Conservation (phyloP, 805 yeast species). For the Schwanniomyces vanrijiae region DNA sequence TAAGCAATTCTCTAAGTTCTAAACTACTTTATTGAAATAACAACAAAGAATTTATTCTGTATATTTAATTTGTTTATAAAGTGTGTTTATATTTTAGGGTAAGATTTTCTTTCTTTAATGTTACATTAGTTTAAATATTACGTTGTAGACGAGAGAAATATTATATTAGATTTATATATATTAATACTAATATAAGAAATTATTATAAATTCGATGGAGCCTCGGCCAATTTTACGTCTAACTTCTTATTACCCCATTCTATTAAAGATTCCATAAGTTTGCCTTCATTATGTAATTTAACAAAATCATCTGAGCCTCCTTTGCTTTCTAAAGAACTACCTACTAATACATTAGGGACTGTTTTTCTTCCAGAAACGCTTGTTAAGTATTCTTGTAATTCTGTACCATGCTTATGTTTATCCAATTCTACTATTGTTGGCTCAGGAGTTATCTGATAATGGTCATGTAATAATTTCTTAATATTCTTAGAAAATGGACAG, state of each 20-base stretch:
- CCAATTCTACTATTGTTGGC: slow-evolving; percentile 77
- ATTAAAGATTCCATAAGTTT: slow-evolving; percentile 50
- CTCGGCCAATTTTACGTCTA: slow-evolving; percentile 49
- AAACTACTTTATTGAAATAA: slow-evolving; percentile 22
- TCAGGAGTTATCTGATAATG: slow-evolving; percentile 72
- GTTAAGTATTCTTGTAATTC: slow-evolving; percentile 74
- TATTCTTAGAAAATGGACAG: slow-evolving; percentile 76
- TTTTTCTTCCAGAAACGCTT: slow-evolving; percentile 68
- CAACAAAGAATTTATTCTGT: slow-evolving; percentile 8
- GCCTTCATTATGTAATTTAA: slow-evolving; percentile 56
- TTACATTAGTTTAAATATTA: slow-evolving; percentile 13
- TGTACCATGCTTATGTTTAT: slow-evolving; percentile 72
- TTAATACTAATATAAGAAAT: not conserved
- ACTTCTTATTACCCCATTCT: slow-evolving; percentile 61
- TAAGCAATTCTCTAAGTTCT: slow-evolving; percentile 96
- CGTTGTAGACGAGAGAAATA: slow-evolving; percentile 1
- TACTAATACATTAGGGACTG: slow-evolving; percentile 88
- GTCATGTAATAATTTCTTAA: slow-evolving; percentile 64
- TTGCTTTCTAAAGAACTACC: slow-evolving; percentile 59
- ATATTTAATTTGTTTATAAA: slow-evolving; percentile 10
- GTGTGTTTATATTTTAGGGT: slow-evolving; percentile 6
- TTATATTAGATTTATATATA: not conserved
- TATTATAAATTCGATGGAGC: slow-evolving; percentile 53
- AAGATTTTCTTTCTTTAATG: slow-evolving; percentile 11
- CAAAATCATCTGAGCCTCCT: slow-evolving; percentile 90